Conservation (phyloP, 352 stramenopile genomes). For the Phytophthora tubulina region DNA sequence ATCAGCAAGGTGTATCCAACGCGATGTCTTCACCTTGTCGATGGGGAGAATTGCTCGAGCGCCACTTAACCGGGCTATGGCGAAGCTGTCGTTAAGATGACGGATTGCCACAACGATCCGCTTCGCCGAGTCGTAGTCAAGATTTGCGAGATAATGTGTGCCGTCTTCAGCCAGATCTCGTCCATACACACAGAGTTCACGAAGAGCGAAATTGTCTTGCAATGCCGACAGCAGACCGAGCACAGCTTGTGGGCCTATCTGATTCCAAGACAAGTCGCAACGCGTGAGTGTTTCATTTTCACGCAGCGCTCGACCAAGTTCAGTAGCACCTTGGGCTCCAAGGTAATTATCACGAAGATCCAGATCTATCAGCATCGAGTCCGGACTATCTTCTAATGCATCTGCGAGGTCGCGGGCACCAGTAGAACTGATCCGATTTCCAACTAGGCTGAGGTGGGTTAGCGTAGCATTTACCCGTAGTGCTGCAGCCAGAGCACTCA, state of each 20-base stretch:
- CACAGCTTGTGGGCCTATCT: slow-evolving; percentile 53
- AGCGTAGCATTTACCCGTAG: slow-evolving; percentile 68
- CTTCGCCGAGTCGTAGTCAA: slow-evolving; percentile 65
- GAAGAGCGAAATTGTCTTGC: slow-evolving; percentile 69
- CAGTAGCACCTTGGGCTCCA: slow-evolving; percentile 46
- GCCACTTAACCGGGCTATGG: slow-evolving; percentile 53
- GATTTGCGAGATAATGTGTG: slow-evolving; percentile 55
- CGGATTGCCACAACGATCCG: slow-evolving; percentile 57
- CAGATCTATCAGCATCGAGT: slow-evolving; percentile 68
- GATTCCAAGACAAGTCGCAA: slow-evolving; percentile 78
- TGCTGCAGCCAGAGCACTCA: slow-evolving; percentile 67
- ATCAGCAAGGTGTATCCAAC: slow-evolving; percentile 58
- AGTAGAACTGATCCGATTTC: slow-evolving; percentile 61
- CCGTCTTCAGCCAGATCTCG: slow-evolving; percentile 61
- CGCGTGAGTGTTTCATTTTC: slow-evolving; percentile 81
- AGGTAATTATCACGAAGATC: slow-evolving; percentile 72
- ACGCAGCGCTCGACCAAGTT: slow-evolving; percentile 54
- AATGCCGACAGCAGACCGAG: slow-evolving; percentile 53
- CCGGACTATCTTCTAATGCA: slow-evolving; percentile 65
- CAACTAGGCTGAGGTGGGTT: slow-evolving; percentile 58
- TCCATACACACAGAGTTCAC: slow-evolving; percentile 58
- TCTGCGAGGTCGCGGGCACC: slow-evolving; percentile 63
- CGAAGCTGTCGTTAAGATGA: slow-evolving; percentile 64
- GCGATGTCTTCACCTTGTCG: slow-evolving; percentile 69
- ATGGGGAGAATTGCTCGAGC: slow-evolving; percentile 56